A percentile compares a stretch with the other conserved stretches of the same genome.
These are phyloP conservation scores for Calonectria crousiana DNA, from an alignment of 2,329 filamentous ascomycete genomes.

Conservation along the genomic window DNA sequence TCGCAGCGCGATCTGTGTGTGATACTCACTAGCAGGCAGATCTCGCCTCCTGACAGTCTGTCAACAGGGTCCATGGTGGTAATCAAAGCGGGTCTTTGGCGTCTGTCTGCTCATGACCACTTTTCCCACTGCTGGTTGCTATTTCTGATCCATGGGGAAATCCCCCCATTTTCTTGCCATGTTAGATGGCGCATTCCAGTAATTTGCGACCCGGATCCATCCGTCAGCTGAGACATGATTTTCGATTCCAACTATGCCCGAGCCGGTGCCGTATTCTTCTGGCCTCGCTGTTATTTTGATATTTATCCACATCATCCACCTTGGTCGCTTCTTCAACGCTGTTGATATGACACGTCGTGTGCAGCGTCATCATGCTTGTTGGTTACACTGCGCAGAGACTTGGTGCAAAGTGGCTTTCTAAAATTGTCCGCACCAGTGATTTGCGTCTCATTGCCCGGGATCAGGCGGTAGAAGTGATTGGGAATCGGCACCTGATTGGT, in stretches of 20 bases:
- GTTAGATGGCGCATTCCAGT: background rate
- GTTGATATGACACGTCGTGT: background rate
- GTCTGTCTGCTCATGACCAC: background rate
- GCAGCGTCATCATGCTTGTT: background rate
- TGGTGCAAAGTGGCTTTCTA: background rate
- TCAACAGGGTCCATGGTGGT: constrained; percentile 8
- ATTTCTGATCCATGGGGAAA: background rate
- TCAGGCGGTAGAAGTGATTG: background rate
- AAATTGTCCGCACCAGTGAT: background rate
- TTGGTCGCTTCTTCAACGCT: background rate
- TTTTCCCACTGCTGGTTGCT: background rate
- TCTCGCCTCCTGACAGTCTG: constrained; percentile 4
- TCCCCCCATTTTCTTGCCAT: background rate
- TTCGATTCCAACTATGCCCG: background rate
- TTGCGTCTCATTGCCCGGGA: background rate
- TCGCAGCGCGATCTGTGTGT: background rate
- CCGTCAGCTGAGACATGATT: background rate
- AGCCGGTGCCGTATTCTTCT: background rate
- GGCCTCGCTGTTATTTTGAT: background rate
- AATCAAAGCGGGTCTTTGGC: background rate
- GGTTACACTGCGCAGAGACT: background rate
- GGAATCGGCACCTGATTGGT: background rate
- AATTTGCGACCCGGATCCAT: background rate
- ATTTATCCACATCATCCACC: background rate
- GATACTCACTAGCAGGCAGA: background rate